Percentiles rank a stretch among this genome's conserved stretches.
Evolutionary conservation across 2,329 filamentous ascomycete genomes (phyloP).

Genomic region (Penicillium aurantiogriseum): DNA sequence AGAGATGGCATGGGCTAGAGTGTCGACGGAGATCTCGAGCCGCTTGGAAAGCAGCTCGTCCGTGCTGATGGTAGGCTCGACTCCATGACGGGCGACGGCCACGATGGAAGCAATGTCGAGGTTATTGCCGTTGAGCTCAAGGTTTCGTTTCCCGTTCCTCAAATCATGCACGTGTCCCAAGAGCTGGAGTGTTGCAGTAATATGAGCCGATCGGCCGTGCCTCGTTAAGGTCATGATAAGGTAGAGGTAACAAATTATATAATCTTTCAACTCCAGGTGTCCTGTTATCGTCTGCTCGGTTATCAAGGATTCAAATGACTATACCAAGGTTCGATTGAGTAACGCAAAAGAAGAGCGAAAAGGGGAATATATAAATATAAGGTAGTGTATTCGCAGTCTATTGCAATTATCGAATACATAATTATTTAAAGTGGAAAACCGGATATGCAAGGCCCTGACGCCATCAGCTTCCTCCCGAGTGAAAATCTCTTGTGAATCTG

Average conservation of each 20-base stretch:
- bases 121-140: conserved; percentile 16
- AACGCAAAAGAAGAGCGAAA: background rate
- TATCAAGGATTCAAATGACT: background rate
- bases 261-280: background rate
- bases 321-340: background rate
- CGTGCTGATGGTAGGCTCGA: conserved; percentile 9
- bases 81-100: conserved; percentile 13
- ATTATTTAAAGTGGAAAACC: background rate
- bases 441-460: background rate
- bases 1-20: conserved; percentile 10
- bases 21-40: conserved; percentile 12
- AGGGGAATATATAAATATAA: background rate
- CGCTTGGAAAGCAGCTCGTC: conserved; percentile 10
- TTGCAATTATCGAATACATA: background rate
- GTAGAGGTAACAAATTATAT: background rate
- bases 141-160: background rate
- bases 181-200: conserved; percentile 8
- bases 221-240: background rate
- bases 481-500: background rate
- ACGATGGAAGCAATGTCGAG: conserved; percentile 17
- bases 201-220: background rate
- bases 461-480: background rate
- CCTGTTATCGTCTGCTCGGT: background rate
- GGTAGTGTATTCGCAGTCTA: background rate
- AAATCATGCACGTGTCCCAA: conserved; percentile 7